These are phyloP conservation scores for Tulasnella sp. DNA, from an alignment of 768 basidiomycete species.

Conservation along the genomic window DNA sequence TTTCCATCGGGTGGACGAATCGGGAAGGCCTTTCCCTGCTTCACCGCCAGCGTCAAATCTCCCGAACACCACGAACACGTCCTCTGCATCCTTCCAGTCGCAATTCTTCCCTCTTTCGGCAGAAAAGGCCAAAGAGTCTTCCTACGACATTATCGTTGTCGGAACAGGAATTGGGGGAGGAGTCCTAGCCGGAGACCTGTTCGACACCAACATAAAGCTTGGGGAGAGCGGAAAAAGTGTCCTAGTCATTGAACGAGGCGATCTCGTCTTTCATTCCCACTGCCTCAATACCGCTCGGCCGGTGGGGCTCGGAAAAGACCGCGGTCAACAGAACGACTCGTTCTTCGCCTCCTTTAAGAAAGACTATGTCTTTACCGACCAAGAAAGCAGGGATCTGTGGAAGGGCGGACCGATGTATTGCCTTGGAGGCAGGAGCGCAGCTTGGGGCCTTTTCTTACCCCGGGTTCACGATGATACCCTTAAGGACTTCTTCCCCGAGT, in stretches of 20 bases:
- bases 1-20: no score
- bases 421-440: constrained; percentile 28
- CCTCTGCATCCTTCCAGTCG: neutral
- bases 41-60: no score
- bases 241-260: constrained; percentile 29
- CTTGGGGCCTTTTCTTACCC: constrained; percentile 17
- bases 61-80: no score
- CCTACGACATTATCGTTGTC: constrained; percentile 27
- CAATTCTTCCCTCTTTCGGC: neutral
- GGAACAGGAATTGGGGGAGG: constrained; percentile 28
- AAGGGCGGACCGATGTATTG: constrained; percentile 27
- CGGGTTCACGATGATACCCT: constrained; percentile 14
- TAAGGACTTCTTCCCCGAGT: neutral
- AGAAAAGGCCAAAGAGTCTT: constrained; percentile 21
- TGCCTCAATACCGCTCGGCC: constrained; percentile 29
- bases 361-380: constrained; percentile 6
- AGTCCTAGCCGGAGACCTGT: constrained; percentile 28
- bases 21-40: no score
- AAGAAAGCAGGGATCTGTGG: constrained; percentile 20
- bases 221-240: constrained; percentile 23
- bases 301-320: constrained; percentile 23
- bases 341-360: constrained; percentile 26
- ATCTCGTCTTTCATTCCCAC: constrained; percentile 28
- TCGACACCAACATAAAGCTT: constrained; percentile 25
- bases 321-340: constrained; percentile 27